These are phyloP conservation scores for Phytophthora cactorum DNA, from an alignment of 352 stramenopile species.

Conservation along the genomic window DNA sequence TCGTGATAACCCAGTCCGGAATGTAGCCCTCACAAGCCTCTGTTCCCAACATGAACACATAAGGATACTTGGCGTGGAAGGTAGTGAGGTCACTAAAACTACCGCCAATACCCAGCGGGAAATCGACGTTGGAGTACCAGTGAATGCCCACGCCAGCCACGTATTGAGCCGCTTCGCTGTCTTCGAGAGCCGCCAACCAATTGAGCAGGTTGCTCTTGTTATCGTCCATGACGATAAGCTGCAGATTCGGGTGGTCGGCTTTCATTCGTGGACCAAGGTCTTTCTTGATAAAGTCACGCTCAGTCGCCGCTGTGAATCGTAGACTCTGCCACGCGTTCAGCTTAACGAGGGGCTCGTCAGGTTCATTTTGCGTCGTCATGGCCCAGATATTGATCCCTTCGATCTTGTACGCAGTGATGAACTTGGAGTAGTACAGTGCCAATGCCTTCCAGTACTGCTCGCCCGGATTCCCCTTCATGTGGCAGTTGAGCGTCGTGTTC, in stretches of 20 bases:
- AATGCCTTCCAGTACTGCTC: conserved; percentile 58
- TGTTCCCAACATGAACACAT: conserved; percentile 71
- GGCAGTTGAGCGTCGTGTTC: conserved; percentile 53
- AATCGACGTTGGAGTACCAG: conserved; percentile 71
- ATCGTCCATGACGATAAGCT: conserved; percentile 81
- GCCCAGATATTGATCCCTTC: conserved; percentile 68
- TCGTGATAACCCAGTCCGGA: conserved; percentile 31
- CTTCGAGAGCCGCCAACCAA: conserved; percentile 41
- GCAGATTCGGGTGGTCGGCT: conserved; percentile 68
- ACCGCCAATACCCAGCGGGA: conserved; percentile 29
- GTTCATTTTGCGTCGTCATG: conserved; percentile 85
- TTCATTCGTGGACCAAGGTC: conserved; percentile 69
- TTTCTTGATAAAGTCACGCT: conserved; percentile 73
- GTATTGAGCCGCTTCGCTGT: conserved; percentile 59
- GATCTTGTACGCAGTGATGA: conserved; percentile 70
- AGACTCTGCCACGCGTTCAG: conserved; percentile 56
- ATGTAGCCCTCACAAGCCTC: conserved; percentile 71
- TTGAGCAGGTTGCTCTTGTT: conserved; percentile 64
- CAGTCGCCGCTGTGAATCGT: conserved; percentile 35
- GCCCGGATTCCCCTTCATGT: conserved; percentile 49
- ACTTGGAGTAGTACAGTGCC: conserved; percentile 84
- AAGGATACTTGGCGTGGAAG: conserved; percentile 44
- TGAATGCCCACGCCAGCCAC: conserved; percentile 83
- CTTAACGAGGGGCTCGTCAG: conserved; percentile 39
- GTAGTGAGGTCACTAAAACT: conserved; percentile 46